Base-by-base conservation (phyloP, 345 rosid genomes). In the Boechera retrofracta region DNA sequence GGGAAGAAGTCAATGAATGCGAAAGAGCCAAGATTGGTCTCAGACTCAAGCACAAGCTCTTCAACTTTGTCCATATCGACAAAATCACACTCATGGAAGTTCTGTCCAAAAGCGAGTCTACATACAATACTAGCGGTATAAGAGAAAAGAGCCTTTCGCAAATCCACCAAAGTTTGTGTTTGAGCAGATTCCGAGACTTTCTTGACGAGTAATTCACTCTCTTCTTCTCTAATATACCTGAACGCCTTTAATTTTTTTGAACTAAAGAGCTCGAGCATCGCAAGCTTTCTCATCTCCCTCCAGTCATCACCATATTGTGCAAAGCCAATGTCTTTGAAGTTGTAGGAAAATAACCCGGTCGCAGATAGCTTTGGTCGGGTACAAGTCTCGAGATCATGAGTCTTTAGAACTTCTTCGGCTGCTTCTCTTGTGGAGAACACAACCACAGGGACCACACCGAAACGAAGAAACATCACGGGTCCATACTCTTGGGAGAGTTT, bases 401-500 rank as follows among this genome's bases (percentile, higher is more conserved):
- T 53, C 26, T 49, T 49, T 0, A 49, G 26, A 7, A 49, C 54
- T 49, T 49, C 54, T 49, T 49, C 54, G 7, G 54, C 54, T 18
- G 54, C 54, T 18, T 49, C 54, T 49, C 4, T 49, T 49, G 54
- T 7, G 9, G 54, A 49, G 54, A 49, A 7, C 10, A 49, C 54
- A 7, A 18, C 26, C 26, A 49, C 28, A 49, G 28, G 54, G 28
- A 49, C 74, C 3, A 42, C 64, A 2, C 89, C 91, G 0, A 85
- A 81, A 2, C 56, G 81, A 31, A 88, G 71, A 53, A 65, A 75
- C 87, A 90, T 72, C 61, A 86, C 84, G 0, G 82, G 85, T 8
- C 89, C 91, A 4, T 89, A 77, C 41, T 82, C 70, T 28, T 58
- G 64, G 52, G 91, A 77, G 15, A 87, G 77, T 3, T 74, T 58